Conservation (phyloP, 75 land plant species). For the Azolla pinnata region DNA sequence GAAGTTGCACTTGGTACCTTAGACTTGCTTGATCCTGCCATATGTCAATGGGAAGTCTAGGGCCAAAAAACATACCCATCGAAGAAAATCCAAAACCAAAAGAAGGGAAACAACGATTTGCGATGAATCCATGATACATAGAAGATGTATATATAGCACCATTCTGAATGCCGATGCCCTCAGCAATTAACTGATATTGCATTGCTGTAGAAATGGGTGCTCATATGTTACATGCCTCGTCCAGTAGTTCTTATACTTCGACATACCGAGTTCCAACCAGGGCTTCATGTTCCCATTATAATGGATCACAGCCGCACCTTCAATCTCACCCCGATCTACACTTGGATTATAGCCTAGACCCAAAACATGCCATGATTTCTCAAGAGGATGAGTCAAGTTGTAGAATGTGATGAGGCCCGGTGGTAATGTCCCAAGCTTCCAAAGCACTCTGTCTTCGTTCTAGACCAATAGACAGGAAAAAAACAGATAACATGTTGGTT, state of each 20-base stretch:
- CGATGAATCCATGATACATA: too few species aligned
- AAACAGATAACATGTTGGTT: background rate
- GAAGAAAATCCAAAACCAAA: too few species aligned
- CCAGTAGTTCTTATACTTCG: conserved; percentile 55
- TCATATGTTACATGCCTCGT: conserved; percentile 58
- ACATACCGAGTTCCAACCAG: conserved; percentile 59
- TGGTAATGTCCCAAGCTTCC: conserved; percentile 54
- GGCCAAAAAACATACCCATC: too few species aligned
- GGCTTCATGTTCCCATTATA: conserved; percentile 70
- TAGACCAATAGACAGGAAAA: conserved; percentile 12
- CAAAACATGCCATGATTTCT: conserved; percentile 68
- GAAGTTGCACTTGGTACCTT: too few species aligned
- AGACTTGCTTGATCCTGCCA: too few species aligned
- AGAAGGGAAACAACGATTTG: too few species aligned
- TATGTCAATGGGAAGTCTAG: too few species aligned
- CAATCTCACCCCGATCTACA: conserved; percentile 37
- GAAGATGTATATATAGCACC: too few species aligned
- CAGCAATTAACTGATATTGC: conserved; percentile 46
- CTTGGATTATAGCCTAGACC: conserved; percentile 54
- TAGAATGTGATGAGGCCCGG: conserved; percentile 52
- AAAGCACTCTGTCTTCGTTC: conserved; percentile 46
- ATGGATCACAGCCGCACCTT: conserved; percentile 46
- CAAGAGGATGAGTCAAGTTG: conserved; percentile 42
- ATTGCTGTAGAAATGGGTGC: conserved; percentile 45
- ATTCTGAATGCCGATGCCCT: too few species aligned